A percentile compares a stretch with the other conserved stretches of the same genome.
Evolutionary conservation across 169 alveolate genomes (phyloP).

Genomic region (Miamiensis avidus): DNA sequence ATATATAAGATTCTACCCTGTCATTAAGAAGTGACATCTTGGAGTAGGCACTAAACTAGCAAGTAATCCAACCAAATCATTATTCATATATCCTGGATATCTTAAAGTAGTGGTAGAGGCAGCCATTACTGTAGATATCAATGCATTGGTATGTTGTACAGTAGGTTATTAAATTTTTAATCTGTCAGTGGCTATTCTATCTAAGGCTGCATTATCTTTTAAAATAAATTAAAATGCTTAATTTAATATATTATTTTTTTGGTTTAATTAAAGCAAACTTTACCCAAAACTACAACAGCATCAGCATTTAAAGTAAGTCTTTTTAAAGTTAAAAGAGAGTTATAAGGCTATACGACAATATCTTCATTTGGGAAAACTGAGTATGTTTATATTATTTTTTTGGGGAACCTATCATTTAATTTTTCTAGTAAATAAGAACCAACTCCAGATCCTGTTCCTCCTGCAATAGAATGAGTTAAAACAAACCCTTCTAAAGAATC

Average conservation of each 20-base stretch:
- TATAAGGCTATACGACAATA: constrained; percentile 99
- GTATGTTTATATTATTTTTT: constrained; percentile 88
- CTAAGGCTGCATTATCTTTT: constrained; percentile 98
- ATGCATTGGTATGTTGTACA: constrained; percentile 78
- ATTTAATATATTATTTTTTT: too few species aligned
- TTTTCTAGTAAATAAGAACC: constrained; percentile 97
- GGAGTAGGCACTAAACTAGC: constrained; percentile 99
- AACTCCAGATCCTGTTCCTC: constrained; percentile 98
- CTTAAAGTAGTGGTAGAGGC: constrained; percentile 96
- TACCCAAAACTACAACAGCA: constrained; percentile 97
- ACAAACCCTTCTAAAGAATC: constrained; percentile 98
- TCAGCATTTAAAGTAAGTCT: constrained; percentile 94
- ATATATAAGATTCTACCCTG: constrained; percentile 96
- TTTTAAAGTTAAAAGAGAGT: constrained; percentile 93
- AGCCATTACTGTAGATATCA: constrained; percentile 91
- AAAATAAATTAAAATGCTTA: too few species aligned
- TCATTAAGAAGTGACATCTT: constrained; percentile 98
- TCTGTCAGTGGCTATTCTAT: constrained; percentile 96
- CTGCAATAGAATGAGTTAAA: constrained; percentile 96
- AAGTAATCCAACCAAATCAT: constrained; percentile 95
- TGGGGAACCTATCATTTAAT: constrained; percentile 95
- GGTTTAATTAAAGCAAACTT: too few species aligned
- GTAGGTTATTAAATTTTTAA: constrained; percentile 88
- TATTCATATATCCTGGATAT: constrained; percentile 98
- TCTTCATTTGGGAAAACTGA: constrained; percentile 96